Percentiles rank a stretch among this genome's conserved stretches.
Evolutionary conservation across 768 basidiomycete species (phyloP).

Genomic region (Rossbeevera mucosa): DNA sequence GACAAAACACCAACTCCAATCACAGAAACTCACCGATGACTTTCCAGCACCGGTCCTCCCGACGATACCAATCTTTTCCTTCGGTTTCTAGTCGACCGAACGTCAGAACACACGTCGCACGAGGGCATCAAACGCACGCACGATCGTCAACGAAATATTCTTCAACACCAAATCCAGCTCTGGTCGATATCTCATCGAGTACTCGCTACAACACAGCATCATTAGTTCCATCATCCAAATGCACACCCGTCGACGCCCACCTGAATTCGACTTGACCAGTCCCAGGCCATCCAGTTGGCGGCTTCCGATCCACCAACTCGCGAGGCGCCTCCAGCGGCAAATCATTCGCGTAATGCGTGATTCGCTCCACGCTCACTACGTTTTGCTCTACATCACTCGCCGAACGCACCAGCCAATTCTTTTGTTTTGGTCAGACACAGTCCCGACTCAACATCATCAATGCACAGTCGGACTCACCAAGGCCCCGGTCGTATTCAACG

Average conservation of each 20-base stretch:
- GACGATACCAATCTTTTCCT: conserved; percentile 87
- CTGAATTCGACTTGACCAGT: conserved; percentile 71
- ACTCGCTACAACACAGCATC: conserved; percentile 39
- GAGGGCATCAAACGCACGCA: conserved; percentile 25
- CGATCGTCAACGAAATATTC: conserved; percentile 66
- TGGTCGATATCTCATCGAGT: conserved; percentile 74
- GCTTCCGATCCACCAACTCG: conserved; percentile 57
- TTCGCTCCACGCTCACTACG: conserved; percentile 85
- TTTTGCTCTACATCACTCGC: conserved; percentile 89
- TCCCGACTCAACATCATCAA: neutral
- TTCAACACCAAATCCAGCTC: conserved; percentile 80
- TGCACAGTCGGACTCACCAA: conserved; percentile 44
- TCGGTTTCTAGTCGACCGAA: conserved; percentile 48
- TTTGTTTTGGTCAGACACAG: neutral
- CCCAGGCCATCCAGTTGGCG: conserved; percentile 62
- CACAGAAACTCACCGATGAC: conserved; percentile 50
- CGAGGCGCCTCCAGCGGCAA: conserved; percentile 70
- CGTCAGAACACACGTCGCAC: conserved; percentile 1
- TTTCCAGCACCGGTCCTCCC: conserved; percentile 81
- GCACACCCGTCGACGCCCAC: conserved; percentile 33
- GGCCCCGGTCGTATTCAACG: conserved; percentile 76
- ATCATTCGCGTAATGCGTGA: conserved; percentile 69
- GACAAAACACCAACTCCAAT: neutral
- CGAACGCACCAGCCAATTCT: conserved; percentile 82
- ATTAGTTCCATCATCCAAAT: neutral